Percentiles rank a stretch among this genome's conserved stretches.
These are phyloP conservation scores for Aethionema arabicum DNA, from an alignment of 345 rosid species.

Conservation along the genomic window DNA sequence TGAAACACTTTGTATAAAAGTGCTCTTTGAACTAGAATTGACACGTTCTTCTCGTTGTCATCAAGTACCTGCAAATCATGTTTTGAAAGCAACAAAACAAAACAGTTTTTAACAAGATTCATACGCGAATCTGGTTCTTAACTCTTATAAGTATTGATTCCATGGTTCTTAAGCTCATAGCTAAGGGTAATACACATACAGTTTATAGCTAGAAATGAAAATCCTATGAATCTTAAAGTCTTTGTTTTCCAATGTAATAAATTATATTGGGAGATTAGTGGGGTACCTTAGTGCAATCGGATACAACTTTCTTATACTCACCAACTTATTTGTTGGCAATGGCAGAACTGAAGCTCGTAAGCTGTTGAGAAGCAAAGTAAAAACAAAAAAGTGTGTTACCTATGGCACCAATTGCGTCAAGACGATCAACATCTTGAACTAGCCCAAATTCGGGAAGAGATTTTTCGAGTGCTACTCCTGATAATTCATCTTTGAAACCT, in stretches of 20 bases:
- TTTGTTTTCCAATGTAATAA: background rate
- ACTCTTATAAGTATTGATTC: background rate
- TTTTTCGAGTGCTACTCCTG: conserved; percentile 42
- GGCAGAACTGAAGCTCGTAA: background rate
- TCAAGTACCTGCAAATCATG: conserved; percentile 89
- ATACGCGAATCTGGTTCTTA: background rate
- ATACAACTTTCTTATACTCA: conserved; percentile 96
- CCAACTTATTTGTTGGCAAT: conserved; percentile 72
- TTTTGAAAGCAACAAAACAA: too few relatives aligned
- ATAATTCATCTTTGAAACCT: conserved; percentile 83
- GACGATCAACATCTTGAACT: conserved; percentile 96
- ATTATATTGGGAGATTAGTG: background rate
- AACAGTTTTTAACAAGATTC: background rate
- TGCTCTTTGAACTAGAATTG: conserved; percentile 84
- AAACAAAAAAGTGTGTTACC: conserved; percentile 37
- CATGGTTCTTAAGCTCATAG: background rate
- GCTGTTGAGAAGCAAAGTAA: background rate
- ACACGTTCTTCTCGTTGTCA: conserved; percentile 61
- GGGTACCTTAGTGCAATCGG: conserved; percentile 86
- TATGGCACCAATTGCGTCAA: conserved; percentile 88
- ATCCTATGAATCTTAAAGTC: conserved; percentile 5
- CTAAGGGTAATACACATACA: background rate
- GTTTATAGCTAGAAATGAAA: conserved; percentile 9
- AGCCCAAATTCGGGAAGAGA: conserved; percentile 67
- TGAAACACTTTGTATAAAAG: too few relatives aligned